Percentiles rank a stretch among this genome's conserved stretches.
Conservation (phyloP, 2,329 filamentous ascomycete species). For the Diaporthe humulicola region DNA sequence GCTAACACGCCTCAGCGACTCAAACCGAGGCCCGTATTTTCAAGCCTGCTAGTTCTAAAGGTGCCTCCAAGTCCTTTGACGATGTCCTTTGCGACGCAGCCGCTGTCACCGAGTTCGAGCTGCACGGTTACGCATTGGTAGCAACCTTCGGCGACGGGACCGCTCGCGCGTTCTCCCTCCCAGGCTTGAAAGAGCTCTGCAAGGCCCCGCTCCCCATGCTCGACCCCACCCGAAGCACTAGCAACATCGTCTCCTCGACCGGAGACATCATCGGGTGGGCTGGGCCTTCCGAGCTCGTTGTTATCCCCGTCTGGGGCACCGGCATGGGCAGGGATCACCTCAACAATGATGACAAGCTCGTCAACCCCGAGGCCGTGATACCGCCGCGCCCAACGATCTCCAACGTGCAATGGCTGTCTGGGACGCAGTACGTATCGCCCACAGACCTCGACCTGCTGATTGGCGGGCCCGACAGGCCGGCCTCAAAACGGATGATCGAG, state of each 20-base stretch:
- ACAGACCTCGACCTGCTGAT: constrained; percentile 92
- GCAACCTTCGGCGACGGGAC: constrained; percentile 87
- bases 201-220: constrained; percentile 76
- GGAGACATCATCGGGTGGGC: constrained; percentile 91
- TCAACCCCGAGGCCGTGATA: constrained; percentile 80
- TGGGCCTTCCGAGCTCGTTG: constrained; percentile 85
- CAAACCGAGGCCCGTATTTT: constrained; percentile 88
- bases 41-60: constrained; percentile 85
- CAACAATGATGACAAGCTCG: constrained; percentile 77
- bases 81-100: constrained; percentile 86
- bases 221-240: constrained; percentile 79
- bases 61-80: constrained; percentile 93
- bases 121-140: constrained; percentile 83
- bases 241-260: constrained; percentile 78
- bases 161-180: constrained; percentile 87
- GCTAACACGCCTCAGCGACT: constrained; percentile 61
- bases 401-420: constrained; percentile 95
- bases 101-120: constrained; percentile 79
- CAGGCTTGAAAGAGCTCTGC: constrained; percentile 86
- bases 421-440: constrained; percentile 90
- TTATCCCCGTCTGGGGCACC: constrained; percentile 88
- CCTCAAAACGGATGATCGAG: constrained; percentile 88
- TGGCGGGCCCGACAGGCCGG: constrained; percentile 87
- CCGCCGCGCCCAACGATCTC: constrained; percentile 93
- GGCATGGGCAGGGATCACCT: constrained; percentile 69